A percentile compares a stretch with the other conserved stretches of the same genome.
phyloP scores from a whole-genome alignment of 129 eudicot species.

The Flaveria bidentis region DNA sequence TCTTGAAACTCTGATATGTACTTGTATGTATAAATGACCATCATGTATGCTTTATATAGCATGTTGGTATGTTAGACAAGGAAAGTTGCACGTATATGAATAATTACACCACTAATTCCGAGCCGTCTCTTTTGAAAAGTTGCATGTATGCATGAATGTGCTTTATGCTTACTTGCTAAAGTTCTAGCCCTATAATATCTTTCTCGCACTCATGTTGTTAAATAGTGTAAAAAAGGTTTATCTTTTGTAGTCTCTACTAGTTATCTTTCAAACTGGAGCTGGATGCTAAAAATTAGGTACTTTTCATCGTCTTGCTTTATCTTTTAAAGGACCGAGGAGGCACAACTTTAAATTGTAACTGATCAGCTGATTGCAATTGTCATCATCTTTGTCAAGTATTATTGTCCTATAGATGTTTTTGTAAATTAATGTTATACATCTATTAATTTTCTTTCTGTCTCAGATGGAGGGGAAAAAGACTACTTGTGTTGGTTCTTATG shows the following conservation, averaged over 20 bases:
- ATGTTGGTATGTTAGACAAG: neutral
- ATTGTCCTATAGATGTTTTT: constrained; percentile 1
- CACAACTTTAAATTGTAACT: neutral
- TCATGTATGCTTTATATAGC: constrained; percentile 1
- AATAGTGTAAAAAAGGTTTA: neutral
- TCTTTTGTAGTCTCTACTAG: neutral
- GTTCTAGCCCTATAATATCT: neutral
- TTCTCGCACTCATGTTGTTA: constrained; percentile 6
- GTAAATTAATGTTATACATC: neutral
- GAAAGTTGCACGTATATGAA: neutral
- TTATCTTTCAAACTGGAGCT: constrained; percentile 6
- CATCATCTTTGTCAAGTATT: neutral
- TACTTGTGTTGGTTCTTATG: neutral
- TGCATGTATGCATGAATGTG: neutral
- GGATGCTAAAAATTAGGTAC: neutral
- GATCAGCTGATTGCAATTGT: neutral
- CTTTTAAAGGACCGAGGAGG: neutral
- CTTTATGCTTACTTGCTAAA: constrained; percentile 8
- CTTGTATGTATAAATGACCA: constrained; percentile 9
- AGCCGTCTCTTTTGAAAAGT: neutral
- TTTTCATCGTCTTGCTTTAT: constrained; percentile 3
- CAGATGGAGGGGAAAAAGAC: constrained; percentile 5
- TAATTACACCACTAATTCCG: neutral
- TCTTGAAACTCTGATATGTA: constrained; percentile 20
- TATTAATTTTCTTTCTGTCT: neutral